phyloP scores from a whole-genome alignment of 306 rosid genomes.

The Begonia fuchsioides region DNA sequence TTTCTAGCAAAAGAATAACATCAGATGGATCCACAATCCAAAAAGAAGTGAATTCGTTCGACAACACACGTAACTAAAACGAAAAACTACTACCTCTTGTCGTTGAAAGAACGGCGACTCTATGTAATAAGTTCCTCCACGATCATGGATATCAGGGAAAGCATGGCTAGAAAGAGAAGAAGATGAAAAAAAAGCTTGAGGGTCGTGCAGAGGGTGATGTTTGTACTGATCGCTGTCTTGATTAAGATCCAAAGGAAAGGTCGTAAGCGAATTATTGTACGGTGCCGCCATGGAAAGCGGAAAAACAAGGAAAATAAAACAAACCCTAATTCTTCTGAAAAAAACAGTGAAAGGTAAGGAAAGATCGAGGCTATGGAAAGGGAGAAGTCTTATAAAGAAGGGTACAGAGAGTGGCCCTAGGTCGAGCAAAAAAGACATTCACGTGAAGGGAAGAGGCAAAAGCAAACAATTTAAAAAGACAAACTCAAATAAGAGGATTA shows the following conservation, averaged over 20 bases:
- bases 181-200: constrained; percentile 24
- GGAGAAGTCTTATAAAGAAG: constrained; percentile 18
- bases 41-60: no score
- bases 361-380: constrained; percentile 9
- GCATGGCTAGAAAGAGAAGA: constrained; percentile 35
- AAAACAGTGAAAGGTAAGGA: neutral
- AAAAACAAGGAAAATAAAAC: constrained; percentile 2
- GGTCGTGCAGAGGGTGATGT: constrained; percentile 14
- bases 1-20: no score
- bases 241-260: constrained; percentile 33
- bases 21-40: no score
- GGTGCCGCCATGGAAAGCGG: constrained; percentile 28
- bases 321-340: no score
- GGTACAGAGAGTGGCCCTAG: constrained; percentile 3
- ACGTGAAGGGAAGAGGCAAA: constrained; percentile 46
- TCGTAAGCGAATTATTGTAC: constrained; percentile 15
- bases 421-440: constrained; percentile 29
- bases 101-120: constrained; percentile 24
- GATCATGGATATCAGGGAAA: constrained; percentile 26
- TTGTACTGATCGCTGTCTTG: constrained; percentile 20
- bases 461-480: constrained; percentile 34
- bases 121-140: constrained; percentile 17
- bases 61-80: no score
- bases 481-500: constrained; percentile 27
- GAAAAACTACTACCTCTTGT: constrained; percentile 21